These are phyloP conservation scores for Nakazawaea wickerhamii DNA, from an alignment of 805 yeast species.

Conservation along the genomic window DNA sequence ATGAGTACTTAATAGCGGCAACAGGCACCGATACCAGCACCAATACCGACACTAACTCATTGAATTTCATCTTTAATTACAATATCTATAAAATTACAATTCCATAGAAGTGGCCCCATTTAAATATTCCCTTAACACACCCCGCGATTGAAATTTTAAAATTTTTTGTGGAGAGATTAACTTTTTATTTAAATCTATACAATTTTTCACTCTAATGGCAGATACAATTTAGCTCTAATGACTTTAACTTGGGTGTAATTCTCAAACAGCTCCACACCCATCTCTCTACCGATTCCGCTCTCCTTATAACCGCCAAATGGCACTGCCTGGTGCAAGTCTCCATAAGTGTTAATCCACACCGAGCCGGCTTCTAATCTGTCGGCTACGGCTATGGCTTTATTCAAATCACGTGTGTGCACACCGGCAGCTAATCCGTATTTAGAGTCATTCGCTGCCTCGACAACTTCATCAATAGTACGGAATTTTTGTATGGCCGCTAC, in stretches of 20 bases:
- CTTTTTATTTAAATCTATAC: too few relatives aligned
- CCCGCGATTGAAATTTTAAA: too few relatives aligned
- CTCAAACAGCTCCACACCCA: conserved; percentile 74
- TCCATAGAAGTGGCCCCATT: too few relatives aligned
- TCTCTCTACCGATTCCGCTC: conserved; percentile 81
- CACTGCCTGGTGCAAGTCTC: conserved; percentile 67
- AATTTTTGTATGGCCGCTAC: conserved; percentile 67
- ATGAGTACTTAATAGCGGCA: not conserved
- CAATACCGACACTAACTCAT: not conserved
- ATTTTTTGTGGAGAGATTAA: too few relatives aligned
- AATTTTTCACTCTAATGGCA: not conserved
- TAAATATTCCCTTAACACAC: too few relatives aligned
- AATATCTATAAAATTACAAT: too few relatives aligned
- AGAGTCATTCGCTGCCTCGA: conserved; percentile 60
- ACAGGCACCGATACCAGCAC: not conserved
- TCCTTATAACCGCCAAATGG: conserved; percentile 81
- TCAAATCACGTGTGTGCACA: conserved; percentile 58
- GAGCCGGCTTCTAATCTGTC: conserved; percentile 67
- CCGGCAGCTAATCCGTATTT: conserved; percentile 80
- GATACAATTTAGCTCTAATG: conserved; percentile 41
- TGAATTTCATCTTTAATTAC: not conserved
- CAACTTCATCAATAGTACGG: conserved; percentile 59
- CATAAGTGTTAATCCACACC: conserved; percentile 74
- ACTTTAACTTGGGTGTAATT: conserved; percentile 73
- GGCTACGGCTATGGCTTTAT: conserved; percentile 58